These are phyloP conservation scores for Hylodesmum podocarpum DNA, from an alignment of 306 rosid species.

Conservation along the genomic window DNA sequence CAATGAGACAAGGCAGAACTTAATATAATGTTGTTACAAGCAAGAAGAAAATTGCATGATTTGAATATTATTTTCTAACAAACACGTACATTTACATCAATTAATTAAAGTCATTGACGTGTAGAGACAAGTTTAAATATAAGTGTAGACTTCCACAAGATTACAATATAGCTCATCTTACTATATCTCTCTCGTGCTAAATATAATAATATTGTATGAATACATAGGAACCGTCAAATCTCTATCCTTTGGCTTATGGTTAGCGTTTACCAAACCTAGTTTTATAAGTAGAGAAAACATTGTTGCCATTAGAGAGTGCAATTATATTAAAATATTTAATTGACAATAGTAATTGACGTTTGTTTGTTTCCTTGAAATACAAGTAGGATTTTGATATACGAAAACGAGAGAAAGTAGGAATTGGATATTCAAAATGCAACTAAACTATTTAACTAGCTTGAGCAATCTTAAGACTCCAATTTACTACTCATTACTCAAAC, in stretches of 20 bases:
- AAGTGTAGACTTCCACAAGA: slow-evolving; percentile 9
- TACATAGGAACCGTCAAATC: slow-evolving; percentile 3
- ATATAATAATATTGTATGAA: not conserved
- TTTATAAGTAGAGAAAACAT: not conserved
- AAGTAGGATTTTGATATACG: slow-evolving; percentile 32
- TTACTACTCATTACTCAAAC: slow-evolving; percentile 36
- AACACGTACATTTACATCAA: slow-evolving; percentile 12
- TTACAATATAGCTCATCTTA: slow-evolving; percentile 7
- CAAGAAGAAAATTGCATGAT: slow-evolving; percentile 6
- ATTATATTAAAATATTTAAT: slow-evolving; percentile 7
- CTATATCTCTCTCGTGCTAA: not conserved
- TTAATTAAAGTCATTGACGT: slow-evolving; percentile 20
- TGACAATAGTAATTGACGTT: not conserved
- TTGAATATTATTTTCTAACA: not conserved
- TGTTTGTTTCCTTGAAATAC: slow-evolving; percentile 40
- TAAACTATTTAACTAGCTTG: not conserved
- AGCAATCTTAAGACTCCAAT: slow-evolving; percentile 32
- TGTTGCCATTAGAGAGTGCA: not conserved
- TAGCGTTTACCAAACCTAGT: not conserved
- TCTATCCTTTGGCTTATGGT: slow-evolving; percentile 2
- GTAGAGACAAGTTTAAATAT: slow-evolving; percentile 32
- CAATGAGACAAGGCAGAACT: not conserved
- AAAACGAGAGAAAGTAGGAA: slow-evolving; percentile 26
- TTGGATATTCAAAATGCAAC: slow-evolving; percentile 20
- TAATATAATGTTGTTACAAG: slow-evolving; percentile 3